Base-by-base conservation (phyloP, 164 flowering plant genomes). In the Berberis thunbergii region DNA sequence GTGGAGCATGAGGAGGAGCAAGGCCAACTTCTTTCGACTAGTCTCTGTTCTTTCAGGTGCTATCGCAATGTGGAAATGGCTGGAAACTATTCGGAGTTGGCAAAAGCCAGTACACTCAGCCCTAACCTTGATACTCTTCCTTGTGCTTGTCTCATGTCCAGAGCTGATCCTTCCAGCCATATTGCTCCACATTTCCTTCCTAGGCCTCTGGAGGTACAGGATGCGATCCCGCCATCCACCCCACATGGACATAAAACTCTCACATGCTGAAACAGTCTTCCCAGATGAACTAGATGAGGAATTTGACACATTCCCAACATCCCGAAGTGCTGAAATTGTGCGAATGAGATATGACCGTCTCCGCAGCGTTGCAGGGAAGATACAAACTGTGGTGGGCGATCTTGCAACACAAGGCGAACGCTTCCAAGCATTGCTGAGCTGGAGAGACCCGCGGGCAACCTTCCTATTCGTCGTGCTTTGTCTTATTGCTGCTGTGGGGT, bases 1-100 rank as follows among this genome's bases (percentile, higher is more conserved):
- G 70, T 81, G 73, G 70, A 81, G 85, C 72, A 69, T 73, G 62
- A 64, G 85, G 58, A 66, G 79, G 50, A 79, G 81, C 68, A 74
- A 76, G 65, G 78, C 83, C 40, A 77, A 75, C 60, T 79, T 77
- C 63, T 63, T 61, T 56, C 72, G 83, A 7, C 49, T 80, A 1
- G 74, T 77, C 45, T 8, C 70, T 3, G 75, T 80, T 9, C 54
- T 77, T 7, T 64, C 74, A 0, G 70, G 76, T 13, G 9, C 75
- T 43, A 50, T 70, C 4, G 65, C 70, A 0, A 41, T 71, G 4
- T 60, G 67, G 4, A 54, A 61, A 42, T 73, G 74, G 73, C 11
- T 80, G 26, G 77, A 75, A 5, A 45, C 61, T 2, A 64, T 80
- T 6, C 64, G 77, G 7, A 56, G 67, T 44, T 77, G 83, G 81